Evolutionary conservation across 371 early-diverging fungal genomes (phyloP).

Genomic region (Mucor lusitanicus): DNA sequence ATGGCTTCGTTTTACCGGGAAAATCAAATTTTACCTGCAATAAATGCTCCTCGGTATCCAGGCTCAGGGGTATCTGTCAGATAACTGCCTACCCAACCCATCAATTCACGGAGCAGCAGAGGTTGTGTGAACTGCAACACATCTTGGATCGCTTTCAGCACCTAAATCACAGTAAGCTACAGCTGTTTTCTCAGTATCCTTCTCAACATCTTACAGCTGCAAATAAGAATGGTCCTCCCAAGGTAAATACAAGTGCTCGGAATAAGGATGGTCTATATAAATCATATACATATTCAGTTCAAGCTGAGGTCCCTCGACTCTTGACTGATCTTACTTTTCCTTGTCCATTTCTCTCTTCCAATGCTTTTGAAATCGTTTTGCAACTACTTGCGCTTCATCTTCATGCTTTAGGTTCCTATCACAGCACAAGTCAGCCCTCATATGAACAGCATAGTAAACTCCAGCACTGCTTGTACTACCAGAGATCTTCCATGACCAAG

Average conservation of each 20-base stretch:
- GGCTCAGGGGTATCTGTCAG: slow-evolving; percentile 53
- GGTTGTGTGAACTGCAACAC: slow-evolving; percentile 86
- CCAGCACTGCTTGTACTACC: slow-evolving; percentile 42
- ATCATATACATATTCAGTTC: no score
- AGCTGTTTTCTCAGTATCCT: neutral
- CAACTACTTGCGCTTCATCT: slow-evolving; percentile 68
- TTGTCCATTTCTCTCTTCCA: slow-evolving; percentile 73
- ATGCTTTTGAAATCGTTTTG: slow-evolving; percentile 64
- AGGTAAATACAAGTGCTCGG: slow-evolving; percentile 62
- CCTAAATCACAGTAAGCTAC: neutral
- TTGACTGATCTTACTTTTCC: slow-evolving; percentile 40
- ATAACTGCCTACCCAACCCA: slow-evolving; percentile 71
- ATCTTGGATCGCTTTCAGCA: slow-evolving; percentile 84
- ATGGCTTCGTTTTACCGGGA: neutral
- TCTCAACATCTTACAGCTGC: slow-evolving; percentile 41
- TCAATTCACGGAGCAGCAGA: slow-evolving; percentile 71
- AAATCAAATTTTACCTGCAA: slow-evolving; percentile 30
- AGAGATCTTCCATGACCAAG: slow-evolving; percentile 79
- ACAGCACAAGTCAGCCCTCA: neutral
- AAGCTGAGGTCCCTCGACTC: no score
- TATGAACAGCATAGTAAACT: neutral
- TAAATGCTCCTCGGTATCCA: slow-evolving; percentile 63
- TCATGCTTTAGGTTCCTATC: slow-evolving; percentile 58
- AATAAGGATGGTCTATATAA: slow-evolving; percentile 74
- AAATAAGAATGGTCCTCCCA: slow-evolving; percentile 71